Evolutionary conservation across 148 eudicot genomes (phyloP), one percentile per base, ranked within the genome.

Genomic region (Tetragonia tetragonoides): DNA sequence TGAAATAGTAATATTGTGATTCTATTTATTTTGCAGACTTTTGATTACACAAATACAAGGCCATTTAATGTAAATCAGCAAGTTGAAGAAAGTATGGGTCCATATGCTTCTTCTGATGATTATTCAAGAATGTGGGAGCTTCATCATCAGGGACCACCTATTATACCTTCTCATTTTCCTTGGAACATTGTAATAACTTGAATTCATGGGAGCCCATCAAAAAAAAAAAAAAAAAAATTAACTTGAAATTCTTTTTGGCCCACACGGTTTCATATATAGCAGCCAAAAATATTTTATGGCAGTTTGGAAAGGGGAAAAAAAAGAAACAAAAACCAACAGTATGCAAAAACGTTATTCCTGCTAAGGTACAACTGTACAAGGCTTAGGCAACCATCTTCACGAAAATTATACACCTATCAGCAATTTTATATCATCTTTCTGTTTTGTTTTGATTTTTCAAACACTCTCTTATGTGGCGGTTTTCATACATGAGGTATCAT

Each of bases 61-160:
- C 44, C 39, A 73, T 57, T 61, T 6, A 74, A 74, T 71, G 42
- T 37, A 42, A 78, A 70, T 24, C 59, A 82, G 74, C 68, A 74
- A 78, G 75, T 74, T 49, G 84, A 82, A 54, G 78, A 62, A 78
- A 68, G 70, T 49, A 67, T 81, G 78, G 84, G 74, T 61, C 41
- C 75, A 73, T 44, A 47, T 73, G 66, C 6, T 6, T 67, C 63
- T 56, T 67, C 63, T 56, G 66, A 77, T 39, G 51, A 74, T 65
- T 40, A 81, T 23, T 77, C 54, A 80, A 67, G 78, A 60, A 75
- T 76, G 79, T 70, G 75, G 78, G 75, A 37, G 42, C 16, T 73
- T 70, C 61, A 56, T 51, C 68, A 67, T 20, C 69, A 68, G 66
- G 84, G 81, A 68, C 84, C 81, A 40, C 53, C 51, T 42, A 64